Conservation (phyloP, 768 basidiomycete species). For the Cubamyces lactineus region DNA sequence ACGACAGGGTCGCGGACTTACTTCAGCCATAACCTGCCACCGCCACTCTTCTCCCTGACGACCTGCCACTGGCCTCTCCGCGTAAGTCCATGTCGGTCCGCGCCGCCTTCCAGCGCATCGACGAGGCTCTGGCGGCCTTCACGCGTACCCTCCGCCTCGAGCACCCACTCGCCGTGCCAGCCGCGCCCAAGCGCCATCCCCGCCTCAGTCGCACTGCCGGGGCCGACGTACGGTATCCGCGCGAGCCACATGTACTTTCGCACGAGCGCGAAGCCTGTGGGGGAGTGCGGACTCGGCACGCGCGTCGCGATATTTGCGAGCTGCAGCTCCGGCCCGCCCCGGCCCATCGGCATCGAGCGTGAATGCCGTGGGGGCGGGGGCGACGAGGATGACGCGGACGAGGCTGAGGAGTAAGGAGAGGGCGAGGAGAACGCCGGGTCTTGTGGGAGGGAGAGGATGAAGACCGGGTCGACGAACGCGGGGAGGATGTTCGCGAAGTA, state of each 20-base stretch:
- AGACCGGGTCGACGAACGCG: constrained; percentile 34
- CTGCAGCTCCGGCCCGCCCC: constrained; percentile 40
- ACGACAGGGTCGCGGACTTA: constrained; percentile 37
- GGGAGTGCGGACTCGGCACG: constrained; percentile 64
- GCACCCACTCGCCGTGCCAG: constrained; percentile 77
- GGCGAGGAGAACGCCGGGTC: constrained; percentile 30
- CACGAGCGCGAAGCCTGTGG: constrained; percentile 59
- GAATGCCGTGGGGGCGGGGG: no score
- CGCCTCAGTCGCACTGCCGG: constrained; percentile 29
- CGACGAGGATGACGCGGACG: constrained; percentile 37
- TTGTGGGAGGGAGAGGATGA: constrained; percentile 36
- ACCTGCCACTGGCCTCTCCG: constrained; percentile 50
- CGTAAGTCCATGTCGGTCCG: constrained; percentile 32
- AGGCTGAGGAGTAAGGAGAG: no score
- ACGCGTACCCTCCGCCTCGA: constrained; percentile 77
- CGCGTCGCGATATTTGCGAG: constrained; percentile 48
- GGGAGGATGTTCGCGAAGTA: constrained; percentile 74
- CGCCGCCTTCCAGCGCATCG: constrained; percentile 53
- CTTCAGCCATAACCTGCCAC: constrained; percentile 68
- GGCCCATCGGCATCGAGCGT: constrained; percentile 9
- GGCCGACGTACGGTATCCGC: constrained; percentile 43
- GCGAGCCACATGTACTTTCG: constrained; percentile 72
- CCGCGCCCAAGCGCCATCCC: constrained; percentile 57
- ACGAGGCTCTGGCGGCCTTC: constrained; percentile 62
- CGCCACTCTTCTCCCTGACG: constrained; percentile 61